Base-by-base conservation (phyloP, 768 basidiomycete species). In the Lyophyllum decastes region DNA sequence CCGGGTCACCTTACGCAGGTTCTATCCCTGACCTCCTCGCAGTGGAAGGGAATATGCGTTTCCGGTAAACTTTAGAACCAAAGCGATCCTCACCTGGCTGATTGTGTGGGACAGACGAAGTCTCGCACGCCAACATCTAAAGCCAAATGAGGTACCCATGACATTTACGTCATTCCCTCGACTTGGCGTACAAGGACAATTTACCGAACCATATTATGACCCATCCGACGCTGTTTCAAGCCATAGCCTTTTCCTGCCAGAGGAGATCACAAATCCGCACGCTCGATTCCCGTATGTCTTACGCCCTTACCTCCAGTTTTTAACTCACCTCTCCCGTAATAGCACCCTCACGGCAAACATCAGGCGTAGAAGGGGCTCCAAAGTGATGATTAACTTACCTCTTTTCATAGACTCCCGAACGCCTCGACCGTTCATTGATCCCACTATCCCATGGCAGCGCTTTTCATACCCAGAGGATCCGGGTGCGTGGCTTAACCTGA, bases 311-410 rank as follows among this genome's bases (percentile, higher is more conserved):
- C n/a, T 38, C 22, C 16, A 21, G 48, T 14, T 9, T 44, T 40
- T 40, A 40, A 30, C 58, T 64, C 61, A 61, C 56, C 59, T 56
- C 22, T 51, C 59, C 59, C 61, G 27, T 52, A 57, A 26, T 64
- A 99, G 96, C 7, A 98, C 97, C 12, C 81, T 98, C n/a, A 97
- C 97, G 1, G 92, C 95, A 53, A 98, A 98, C 70, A 98, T 98
- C 67, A 84, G 97, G 64, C 81, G 82, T 49, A 80, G 97, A 64
- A 82, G 96, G 69, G 93, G 93, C 17, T 93, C 93, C 2, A 97
- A 97, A 72, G 95, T 98, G 40, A 88, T 89, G 14, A 97, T 98
- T 67, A 95, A 98, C 71, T 82, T 98, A 52, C 97, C 97, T 9
- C 76, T 99, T 56, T 99, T 86, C 74, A 81, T 95, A 47, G 97